Evolutionary conservation across 345 rosid species (phyloP).

Genomic region (Camelina laxa): DNA sequence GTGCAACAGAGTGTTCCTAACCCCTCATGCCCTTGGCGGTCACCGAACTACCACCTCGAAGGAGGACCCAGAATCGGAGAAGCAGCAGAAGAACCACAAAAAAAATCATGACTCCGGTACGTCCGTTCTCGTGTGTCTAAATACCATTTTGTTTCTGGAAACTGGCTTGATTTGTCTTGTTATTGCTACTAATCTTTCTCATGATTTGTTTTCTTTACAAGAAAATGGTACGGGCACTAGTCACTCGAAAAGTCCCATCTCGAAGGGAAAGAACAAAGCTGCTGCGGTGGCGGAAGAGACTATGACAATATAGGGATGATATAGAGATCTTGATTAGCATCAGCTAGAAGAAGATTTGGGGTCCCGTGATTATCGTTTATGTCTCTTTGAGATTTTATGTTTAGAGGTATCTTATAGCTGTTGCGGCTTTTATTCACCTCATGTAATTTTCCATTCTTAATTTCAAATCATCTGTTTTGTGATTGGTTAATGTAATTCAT

Average conservation of each 20-base stretch:
- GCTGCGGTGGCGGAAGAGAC: too few species aligned
- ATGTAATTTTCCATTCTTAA: too few species aligned
- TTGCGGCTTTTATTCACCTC: background rate
- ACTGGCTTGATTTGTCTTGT: slow-evolving; percentile 4
- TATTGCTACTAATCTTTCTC: background rate
- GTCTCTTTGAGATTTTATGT: too few species aligned
- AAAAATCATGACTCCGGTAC: too few species aligned
- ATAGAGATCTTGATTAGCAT: background rate
- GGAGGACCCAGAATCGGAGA: background rate
- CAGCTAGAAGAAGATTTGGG: background rate
- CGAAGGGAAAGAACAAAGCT: background rate
- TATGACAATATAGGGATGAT: too few species aligned
- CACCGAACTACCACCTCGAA: background rate
- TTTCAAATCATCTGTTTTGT: background rate
- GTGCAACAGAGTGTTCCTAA: background rate
- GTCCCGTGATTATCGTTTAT: background rate
- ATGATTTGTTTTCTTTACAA: background rate
- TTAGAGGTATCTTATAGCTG: too few species aligned
- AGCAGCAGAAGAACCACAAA: background rate
- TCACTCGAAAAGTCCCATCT: background rate
- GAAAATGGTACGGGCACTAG: background rate
- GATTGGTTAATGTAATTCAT: background rate
- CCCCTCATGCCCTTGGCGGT: background rate
- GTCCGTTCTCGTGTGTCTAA: slow-evolving; percentile 1
- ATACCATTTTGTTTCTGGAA: background rate